Percentiles rank a stretch among this genome's conserved stretches.
These are phyloP conservation scores for Lactarius tabidus DNA, from an alignment of 768 basidiomycete species.

Conservation along the genomic window DNA sequence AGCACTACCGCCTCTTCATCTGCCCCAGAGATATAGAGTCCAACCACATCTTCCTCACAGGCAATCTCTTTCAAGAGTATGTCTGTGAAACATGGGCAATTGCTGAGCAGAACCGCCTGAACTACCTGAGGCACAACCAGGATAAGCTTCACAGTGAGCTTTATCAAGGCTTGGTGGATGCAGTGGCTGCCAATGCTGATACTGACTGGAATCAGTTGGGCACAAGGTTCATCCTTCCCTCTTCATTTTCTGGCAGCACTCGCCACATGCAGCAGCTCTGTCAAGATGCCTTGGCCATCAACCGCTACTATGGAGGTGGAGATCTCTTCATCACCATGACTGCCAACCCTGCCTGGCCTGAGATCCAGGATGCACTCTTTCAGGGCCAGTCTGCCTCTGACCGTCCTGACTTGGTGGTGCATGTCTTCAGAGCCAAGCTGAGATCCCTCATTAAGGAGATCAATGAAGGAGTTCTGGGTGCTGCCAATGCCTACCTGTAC, in stretches of 20 bases:
- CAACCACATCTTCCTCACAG: background rate
- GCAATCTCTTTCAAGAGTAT: slow-evolving; percentile 3
- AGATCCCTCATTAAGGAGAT: slow-evolving; percentile 35
- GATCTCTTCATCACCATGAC: slow-evolving; percentile 42
- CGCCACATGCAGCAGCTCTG: background rate
- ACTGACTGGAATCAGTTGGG: background rate
- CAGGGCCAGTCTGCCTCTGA: slow-evolving; percentile 36
- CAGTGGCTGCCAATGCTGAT: background rate
- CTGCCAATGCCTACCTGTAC: slow-evolving; percentile 42
- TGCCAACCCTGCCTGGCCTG: slow-evolving; percentile 47
- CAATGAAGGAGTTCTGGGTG: slow-evolving; percentile 40
- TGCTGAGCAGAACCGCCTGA: background rate
- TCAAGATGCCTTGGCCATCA: slow-evolving; percentile 5
- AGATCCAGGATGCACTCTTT: background rate
- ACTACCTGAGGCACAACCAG: background rate
- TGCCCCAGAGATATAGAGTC: background rate
- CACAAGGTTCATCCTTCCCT: background rate
- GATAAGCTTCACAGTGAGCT: background rate
- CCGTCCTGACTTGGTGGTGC: slow-evolving; percentile 44
- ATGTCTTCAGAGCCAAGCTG: slow-evolving; percentile 45
- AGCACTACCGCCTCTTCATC: background rate
- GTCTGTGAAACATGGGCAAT: background rate
- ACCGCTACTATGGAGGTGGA: background rate
- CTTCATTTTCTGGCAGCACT: background rate
- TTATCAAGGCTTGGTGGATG: background rate